These are phyloP conservation scores for Cetradonia linearis DNA, from an alignment of 495 filamentous ascomycete genomes.

Conservation along the genomic window DNA sequence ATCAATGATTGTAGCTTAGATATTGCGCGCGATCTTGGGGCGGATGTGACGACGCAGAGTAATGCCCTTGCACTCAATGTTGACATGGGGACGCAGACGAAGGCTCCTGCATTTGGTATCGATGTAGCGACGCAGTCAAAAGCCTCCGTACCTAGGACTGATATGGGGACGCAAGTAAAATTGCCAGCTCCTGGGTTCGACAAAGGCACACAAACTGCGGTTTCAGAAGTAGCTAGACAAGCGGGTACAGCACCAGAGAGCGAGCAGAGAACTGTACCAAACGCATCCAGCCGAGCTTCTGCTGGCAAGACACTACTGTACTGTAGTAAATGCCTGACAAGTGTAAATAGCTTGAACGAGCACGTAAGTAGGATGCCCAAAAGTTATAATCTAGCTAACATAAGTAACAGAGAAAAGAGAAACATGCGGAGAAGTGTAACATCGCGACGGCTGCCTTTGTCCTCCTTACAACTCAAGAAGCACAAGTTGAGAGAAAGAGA, in stretches of 20 bases:
- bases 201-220: neutral
- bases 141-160: no score
- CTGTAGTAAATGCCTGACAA: conserved; percentile 6
- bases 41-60: no score
- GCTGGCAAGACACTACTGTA: neutral
- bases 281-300: neutral
- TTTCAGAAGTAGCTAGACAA: neutral
- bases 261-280: no score
- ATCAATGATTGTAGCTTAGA: no score
- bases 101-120: no score
- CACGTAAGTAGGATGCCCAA: no score
- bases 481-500: neutral
- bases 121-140: no score
- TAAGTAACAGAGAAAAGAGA: neutral
- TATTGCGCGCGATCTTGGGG: no score
- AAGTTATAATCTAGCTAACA: no score
- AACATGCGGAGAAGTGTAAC: conserved; percentile 13
- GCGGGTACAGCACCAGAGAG: neutral
- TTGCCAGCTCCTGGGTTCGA: no score
- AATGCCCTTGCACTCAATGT: no score
- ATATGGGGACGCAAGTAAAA: neutral
- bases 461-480: neutral
- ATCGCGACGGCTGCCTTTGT: neutral
- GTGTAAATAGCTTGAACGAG: conserved; percentile 4
- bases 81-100: no score